Conservation (phyloP, 2,329 filamentous ascomycete genomes). For the Chaetothyriales sp. region DNA sequence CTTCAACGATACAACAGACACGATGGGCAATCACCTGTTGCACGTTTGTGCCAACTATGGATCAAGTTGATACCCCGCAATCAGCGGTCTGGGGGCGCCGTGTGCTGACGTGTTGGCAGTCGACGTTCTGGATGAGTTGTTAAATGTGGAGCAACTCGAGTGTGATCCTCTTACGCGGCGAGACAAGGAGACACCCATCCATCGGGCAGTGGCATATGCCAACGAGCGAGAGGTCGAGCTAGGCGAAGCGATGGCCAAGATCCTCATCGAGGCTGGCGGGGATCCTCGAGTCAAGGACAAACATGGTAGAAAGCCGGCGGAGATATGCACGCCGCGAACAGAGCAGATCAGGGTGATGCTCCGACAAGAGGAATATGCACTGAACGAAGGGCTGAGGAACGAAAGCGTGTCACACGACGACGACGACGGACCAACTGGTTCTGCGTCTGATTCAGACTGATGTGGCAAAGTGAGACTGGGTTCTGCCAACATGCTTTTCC, state of each 20-base stretch:
- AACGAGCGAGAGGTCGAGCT: slow-evolving; percentile 31
- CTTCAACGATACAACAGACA: slow-evolving; percentile 72
- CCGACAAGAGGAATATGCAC: slow-evolving; percentile 32
- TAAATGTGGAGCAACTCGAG: slow-evolving; percentile 34
- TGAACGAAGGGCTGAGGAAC: slow-evolving; percentile 29
- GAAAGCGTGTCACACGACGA: slow-evolving; percentile 20
- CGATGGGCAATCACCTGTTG: slow-evolving; percentile 75
- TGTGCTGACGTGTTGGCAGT: slow-evolving; percentile 20
- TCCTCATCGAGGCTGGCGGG: slow-evolving; percentile 35
- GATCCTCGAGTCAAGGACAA: slow-evolving; percentile 35
- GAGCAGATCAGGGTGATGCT: slow-evolving; percentile 27
- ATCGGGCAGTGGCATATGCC: slow-evolving; percentile 30
- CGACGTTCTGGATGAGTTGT: slow-evolving; percentile 32
- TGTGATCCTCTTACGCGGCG: slow-evolving; percentile 32
- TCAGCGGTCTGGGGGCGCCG: neutral
- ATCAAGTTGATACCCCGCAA: slow-evolving; percentile 48
- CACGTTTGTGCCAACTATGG: slow-evolving; percentile 78
- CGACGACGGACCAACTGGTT: slow-evolving; percentile 17
- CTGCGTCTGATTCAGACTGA: slow-evolving; percentile 14
- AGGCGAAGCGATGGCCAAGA: slow-evolving; percentile 32
- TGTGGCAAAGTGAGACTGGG: neutral
- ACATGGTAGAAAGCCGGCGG: slow-evolving; percentile 30
- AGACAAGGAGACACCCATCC: slow-evolving; percentile 33
- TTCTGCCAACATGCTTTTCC: neutral
- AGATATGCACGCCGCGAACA: slow-evolving; percentile 29